A percentile compares a stretch with the other conserved stretches of the same genome.
These are phyloP conservation scores for Cladophialophora psammophila DNA, from an alignment of 2,329 filamentous ascomycete genomes.

Conservation along the genomic window DNA sequence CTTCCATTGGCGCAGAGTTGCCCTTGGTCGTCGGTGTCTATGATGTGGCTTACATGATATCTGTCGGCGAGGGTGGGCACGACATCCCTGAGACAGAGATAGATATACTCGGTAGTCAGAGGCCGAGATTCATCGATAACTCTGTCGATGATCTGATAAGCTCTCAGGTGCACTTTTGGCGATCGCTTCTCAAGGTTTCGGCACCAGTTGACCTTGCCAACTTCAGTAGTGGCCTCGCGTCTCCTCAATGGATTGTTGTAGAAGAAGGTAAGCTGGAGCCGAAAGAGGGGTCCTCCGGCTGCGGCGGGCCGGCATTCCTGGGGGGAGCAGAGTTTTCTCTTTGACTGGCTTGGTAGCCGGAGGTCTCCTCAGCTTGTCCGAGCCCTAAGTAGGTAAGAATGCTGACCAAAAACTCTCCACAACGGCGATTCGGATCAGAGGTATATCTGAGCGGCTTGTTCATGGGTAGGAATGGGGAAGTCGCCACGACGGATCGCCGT, in stretches of 20 bases:
- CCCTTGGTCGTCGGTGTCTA: neutral
- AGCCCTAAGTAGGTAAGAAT: neutral
- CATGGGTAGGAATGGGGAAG: neutral
- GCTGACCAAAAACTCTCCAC: neutral
- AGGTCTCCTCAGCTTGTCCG: neutral
- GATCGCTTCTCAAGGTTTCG: slow-evolving; percentile 3
- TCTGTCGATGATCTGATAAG: slow-evolving; percentile 1
- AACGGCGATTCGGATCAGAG: neutral
- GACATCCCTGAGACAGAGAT: neutral
- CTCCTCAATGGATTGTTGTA: slow-evolving; percentile 2
- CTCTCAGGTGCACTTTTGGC: neutral
- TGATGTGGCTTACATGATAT: neutral
- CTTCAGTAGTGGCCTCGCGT: slow-evolving; percentile 5
- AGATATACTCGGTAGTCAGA: slow-evolving; percentile 1
- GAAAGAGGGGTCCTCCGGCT: slow-evolving; percentile 3
- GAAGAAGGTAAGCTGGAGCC: neutral
- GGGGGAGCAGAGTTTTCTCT: neutral
- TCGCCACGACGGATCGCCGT: neutral
- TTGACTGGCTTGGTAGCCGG: neutral
- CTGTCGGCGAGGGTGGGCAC: neutral
- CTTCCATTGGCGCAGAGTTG: neutral
- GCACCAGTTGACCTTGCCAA: slow-evolving; percentile 5
- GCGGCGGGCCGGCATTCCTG: neutral
- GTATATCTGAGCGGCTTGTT: neutral
- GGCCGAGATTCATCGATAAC: neutral